These are phyloP conservation scores for Neobulgaria alba DNA, from an alignment of 2,329 filamentous ascomycete genomes.

Conservation along the genomic window DNA sequence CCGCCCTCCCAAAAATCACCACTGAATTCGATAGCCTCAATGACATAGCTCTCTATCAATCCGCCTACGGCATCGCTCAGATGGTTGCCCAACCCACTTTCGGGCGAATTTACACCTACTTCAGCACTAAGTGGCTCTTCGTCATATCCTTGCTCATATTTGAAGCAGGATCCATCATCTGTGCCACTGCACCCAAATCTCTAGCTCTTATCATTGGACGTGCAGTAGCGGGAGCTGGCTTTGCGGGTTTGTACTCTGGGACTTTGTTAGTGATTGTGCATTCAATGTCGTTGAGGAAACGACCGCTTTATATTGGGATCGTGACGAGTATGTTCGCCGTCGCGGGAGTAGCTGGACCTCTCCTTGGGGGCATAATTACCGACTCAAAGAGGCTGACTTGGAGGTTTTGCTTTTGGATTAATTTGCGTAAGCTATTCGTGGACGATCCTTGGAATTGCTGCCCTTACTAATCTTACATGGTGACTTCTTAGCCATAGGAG, in stretches of 20 bases:
- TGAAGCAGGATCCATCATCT: slow-evolving; percentile 29
- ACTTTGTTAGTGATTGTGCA: slow-evolving; percentile 17
- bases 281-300: slow-evolving; percentile 14
- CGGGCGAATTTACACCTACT: slow-evolving; percentile 21
- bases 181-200: slow-evolving; percentile 25
- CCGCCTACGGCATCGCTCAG: slow-evolving; percentile 41
- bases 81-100: slow-evolving; percentile 17
- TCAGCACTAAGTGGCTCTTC: slow-evolving; percentile 20
- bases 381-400: not conserved
- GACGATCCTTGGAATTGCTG: slow-evolving; percentile 31
- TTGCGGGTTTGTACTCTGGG: slow-evolving; percentile 27
- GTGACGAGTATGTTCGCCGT: slow-evolving; percentile 20
- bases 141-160: slow-evolving; percentile 23
- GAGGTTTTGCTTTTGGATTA: slow-evolving; percentile 1
- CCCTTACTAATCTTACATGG: slow-evolving; percentile 18
- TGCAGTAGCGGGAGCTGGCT: slow-evolving; percentile 25
- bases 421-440: too few species aligned
- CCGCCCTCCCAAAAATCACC: slow-evolving; percentile 43
- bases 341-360: slow-evolving; percentile 22
- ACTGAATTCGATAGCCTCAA: slow-evolving; percentile 39
- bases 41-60: slow-evolving; percentile 46
- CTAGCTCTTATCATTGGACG: slow-evolving; percentile 28
- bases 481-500: not conserved
- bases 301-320: slow-evolving; percentile 15
- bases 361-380: not conserved